Conservation (phyloP, 1,284 basidiomycete species). For the Rhodotorula mucilaginosa region DNA sequence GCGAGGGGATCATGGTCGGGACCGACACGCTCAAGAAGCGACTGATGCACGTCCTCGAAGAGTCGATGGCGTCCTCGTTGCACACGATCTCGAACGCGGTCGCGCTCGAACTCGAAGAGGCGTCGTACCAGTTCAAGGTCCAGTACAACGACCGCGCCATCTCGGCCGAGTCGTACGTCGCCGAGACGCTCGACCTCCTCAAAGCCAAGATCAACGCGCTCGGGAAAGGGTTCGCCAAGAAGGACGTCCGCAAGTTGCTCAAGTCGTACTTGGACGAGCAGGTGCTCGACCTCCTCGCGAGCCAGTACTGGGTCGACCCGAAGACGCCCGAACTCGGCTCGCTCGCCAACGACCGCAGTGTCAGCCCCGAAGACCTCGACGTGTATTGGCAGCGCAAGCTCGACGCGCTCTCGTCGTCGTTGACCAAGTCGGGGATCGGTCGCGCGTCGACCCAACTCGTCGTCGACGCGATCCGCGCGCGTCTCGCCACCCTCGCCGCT, state of each 20-base stretch:
- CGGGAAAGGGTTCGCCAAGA: slow-evolving; percentile 80
- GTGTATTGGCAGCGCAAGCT: slow-evolving; percentile 95
- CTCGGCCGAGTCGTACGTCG: slow-evolving; percentile 93
- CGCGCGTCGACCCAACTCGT: slow-evolving; percentile 91
- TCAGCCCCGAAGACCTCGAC: slow-evolving; percentile 70
- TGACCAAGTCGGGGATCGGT: slow-evolving; percentile 97
- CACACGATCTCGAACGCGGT: slow-evolving; percentile 96
- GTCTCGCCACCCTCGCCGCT: slow-evolving; percentile 81
- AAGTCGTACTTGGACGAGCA: slow-evolving; percentile 92
- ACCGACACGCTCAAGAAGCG: slow-evolving; percentile 82
- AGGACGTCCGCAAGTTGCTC: slow-evolving; percentile 80
- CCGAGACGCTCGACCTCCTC: slow-evolving; percentile 89
- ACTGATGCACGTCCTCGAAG: slow-evolving; percentile 95
- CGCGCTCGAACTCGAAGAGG: slow-evolving; percentile 92
- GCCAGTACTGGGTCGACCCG: slow-evolving; percentile 94
- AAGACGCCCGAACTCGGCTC: slow-evolving; percentile 71
- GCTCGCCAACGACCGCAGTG: slow-evolving; percentile 65
- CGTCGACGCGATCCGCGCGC: slow-evolving; percentile 81
- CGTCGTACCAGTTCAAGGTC: slow-evolving; percentile 98
- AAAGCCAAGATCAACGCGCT: slow-evolving; percentile 89
- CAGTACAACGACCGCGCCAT: slow-evolving; percentile 97
- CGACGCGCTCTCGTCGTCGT: slow-evolving; percentile 81
- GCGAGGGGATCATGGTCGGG: slow-evolving; percentile 72
- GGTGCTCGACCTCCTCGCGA: slow-evolving; percentile 94
- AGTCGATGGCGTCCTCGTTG: slow-evolving; percentile 91